Evolutionary conservation across 176 grass and related monocot genomes (phyloP), one percentile per base, ranked within the genome.

Genomic region (Oropetium thomaeum): DNA sequence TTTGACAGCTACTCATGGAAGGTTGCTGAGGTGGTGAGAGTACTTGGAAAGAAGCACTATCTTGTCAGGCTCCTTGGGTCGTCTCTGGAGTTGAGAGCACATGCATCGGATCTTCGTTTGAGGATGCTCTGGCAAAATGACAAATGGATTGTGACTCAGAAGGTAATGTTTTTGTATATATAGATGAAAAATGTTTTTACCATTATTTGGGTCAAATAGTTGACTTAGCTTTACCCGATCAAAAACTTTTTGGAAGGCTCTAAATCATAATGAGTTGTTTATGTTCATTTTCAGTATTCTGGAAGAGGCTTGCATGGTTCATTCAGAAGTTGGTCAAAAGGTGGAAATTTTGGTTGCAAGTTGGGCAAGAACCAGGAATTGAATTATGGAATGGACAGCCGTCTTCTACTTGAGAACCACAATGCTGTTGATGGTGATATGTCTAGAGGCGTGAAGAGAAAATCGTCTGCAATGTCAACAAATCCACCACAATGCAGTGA

Each of bases 1-100:
- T 93, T 93, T 58, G 82, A 92, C 42, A 89, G 82, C 64, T 84
- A 81, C 57, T 79, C 82, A 5, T 97, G 93, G 93, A 97, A 87
- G 82, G 71, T 86, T 75, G 93, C 80, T 0, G 83, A 90, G 65
- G 67, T 93, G 9, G 32, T 79, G 52, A 74, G 42, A 47, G 77
- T 84, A 10, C 67, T 88, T 73, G 86, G 67, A 62, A 74, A 66
- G 31, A 63, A 77, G 59, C 85, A 81, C 37, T 88, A 82, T 79
- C 72, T 89, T 12, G 75, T 94, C 14, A 86, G 86, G 27, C 79
- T 94, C 33, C 72, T 94, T 22, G 88, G 88, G 55, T 87, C 75
- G 8, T 89, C 65, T 31, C 49, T 67, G 38, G 94, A 85, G 79
- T 82, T 98, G 43, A 70, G 27, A 57, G 81, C 77, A 48, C 44